Conservation (phyloP, 768 basidiomycete genomes). For the Termitomyces sp. region DNA sequence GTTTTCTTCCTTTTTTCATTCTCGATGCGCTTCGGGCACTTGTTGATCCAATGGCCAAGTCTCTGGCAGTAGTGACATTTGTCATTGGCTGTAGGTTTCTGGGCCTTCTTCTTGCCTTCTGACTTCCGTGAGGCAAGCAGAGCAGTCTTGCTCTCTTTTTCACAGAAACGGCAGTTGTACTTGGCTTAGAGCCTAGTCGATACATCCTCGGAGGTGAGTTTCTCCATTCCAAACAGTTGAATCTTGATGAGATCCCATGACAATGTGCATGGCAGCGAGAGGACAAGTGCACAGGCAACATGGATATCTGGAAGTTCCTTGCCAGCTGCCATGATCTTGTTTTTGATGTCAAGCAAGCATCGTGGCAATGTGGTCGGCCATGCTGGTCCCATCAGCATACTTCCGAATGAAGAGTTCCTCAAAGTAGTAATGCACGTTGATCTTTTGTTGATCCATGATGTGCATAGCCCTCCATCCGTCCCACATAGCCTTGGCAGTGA, state of each 20-base stretch:
- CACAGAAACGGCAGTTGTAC: background rate
- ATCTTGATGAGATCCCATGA: background rate
- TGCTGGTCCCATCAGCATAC: no score
- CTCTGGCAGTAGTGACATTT: background rate
- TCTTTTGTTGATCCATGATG: no score
- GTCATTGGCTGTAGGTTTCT: background rate
- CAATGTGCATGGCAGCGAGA: background rate
- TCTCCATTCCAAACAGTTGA: background rate
- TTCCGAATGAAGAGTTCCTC: no score
- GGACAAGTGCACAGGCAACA: background rate
- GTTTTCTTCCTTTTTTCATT: background rate
- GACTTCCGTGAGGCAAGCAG: background rate
- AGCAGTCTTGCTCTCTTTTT: background rate
- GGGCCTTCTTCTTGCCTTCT: background rate
- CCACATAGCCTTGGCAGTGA: no score
- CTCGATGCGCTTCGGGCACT: background rate
- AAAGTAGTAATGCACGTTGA: no score
- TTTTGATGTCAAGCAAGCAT: background rate
- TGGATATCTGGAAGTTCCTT: background rate
- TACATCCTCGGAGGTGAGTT: background rate
- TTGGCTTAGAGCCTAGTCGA: background rate
- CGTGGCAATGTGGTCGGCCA: no score
- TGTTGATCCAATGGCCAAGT: background rate
- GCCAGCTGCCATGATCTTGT: background rate
- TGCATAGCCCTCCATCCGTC: background rate